Base-by-base conservation (phyloP, 73 alveolate genomes). In the Symbiodinium pilosum region DNA sequence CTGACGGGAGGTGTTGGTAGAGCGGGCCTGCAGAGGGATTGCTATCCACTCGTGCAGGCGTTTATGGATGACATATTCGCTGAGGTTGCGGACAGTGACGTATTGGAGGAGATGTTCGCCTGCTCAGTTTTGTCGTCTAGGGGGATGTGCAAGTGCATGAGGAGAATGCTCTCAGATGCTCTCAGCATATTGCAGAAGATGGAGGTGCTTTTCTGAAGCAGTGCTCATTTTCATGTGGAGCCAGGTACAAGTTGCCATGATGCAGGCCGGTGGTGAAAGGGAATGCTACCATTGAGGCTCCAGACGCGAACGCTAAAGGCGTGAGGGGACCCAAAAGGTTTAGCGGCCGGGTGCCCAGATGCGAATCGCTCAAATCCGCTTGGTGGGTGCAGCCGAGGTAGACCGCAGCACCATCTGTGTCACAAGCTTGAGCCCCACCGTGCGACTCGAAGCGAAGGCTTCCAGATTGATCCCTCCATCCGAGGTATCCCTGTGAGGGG, bases 51-150 rank as follows among this genome's bases (percentile, higher is more conserved):
- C 59, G 59, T 14, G 34, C 54, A 91, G 97, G 97, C 97, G 7
- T 83, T 52, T 28, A 30, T 91, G 97, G 97, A 91, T 38, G 97
- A 91, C 4, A 18, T 91, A 43, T 43, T 91, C 52, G 5, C 75
- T 18, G 84, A 51, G 7, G 77, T 77, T 32, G 97, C 97, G 24
- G 97, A 91, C 26, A 42, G 43, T 43, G 18, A 43, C n/a, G n/a
- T 91, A 2, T 54, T 91, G 88, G 88, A 91, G 97, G 97, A 69
- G 44, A n/a, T n/a, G n/a, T n/a, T n/a, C n/a, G n/a, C 84, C 14
- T 47, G 59, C 14, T 47, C 59, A 9, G 21, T 14, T 47, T 6
- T 47, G 14, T 47, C 21, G 59, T 47, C 21, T 47, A 9, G 59
- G 59, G 14, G 6, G 59, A 47, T 6, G 21, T 47, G 6, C 59